A percentile compares a stretch with the other conserved stretches of the same genome.
These are phyloP conservation scores for Talaromyces sp. DNA, from an alignment of 2,329 filamentous ascomycete species.

Conservation along the genomic window DNA sequence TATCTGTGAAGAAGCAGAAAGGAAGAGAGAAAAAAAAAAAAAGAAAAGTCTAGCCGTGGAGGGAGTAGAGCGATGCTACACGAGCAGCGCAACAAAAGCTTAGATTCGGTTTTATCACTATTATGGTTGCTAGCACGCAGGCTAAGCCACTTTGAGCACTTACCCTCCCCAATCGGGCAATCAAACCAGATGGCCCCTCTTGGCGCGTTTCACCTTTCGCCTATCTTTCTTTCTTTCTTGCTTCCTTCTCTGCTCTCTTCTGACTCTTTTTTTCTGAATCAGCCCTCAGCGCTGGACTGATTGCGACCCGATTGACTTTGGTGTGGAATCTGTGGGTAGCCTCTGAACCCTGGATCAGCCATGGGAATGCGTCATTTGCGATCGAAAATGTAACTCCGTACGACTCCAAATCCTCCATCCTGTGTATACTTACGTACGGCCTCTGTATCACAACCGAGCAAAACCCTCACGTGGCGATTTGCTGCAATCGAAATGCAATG, in stretches of 20 bases:
- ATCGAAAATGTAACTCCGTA: not conserved
- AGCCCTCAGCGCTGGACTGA: not conserved
- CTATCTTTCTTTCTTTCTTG: not conserved
- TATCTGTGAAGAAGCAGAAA: not conserved
- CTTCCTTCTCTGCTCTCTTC: not conserved
- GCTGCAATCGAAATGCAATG: not conserved
- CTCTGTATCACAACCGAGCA: not conserved
- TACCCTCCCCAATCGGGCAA: not conserved
- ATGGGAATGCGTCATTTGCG: not conserved
- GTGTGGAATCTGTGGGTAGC: no score
- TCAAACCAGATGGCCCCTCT: not conserved
- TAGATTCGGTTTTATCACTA: not conserved
- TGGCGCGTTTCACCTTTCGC: slow-evolving; percentile 2
- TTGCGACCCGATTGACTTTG: no score
- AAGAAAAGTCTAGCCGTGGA: not conserved
- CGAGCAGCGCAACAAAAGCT: not conserved
- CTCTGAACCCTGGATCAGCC: not conserved
- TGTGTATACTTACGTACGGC: not conserved
- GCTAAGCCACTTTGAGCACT: not conserved
- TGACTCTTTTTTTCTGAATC: not conserved
- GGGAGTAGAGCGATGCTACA: not conserved
- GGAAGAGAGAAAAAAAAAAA: not conserved
- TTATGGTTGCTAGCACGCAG: not conserved
- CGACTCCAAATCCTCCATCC: not conserved
- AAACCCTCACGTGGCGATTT: not conserved